A percentile compares a stretch with the other conserved stretches of the same genome.
phyloP scores from a whole-genome alignment of 176 grass and related monocot genomes.

The Bonia amplexicaulis region DNA sequence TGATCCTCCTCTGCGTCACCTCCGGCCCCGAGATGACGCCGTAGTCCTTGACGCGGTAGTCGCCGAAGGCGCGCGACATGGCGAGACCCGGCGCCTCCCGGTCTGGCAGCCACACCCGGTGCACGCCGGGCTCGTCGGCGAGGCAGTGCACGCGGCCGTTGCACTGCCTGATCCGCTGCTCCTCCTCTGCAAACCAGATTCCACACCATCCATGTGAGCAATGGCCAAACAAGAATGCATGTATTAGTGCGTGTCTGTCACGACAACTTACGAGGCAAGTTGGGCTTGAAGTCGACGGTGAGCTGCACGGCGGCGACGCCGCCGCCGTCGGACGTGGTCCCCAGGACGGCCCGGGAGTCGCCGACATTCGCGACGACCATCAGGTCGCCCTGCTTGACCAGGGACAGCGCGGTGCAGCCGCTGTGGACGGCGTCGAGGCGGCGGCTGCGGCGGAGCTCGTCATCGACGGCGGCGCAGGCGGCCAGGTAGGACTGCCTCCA shows the following conservation, averaged over 20 bases:
- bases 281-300: slow-evolving; percentile 82
- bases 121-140: slow-evolving; percentile 72
- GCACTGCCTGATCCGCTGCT: slow-evolving; percentile 67
- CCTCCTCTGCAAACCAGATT: slow-evolving; percentile 46
- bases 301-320: slow-evolving; percentile 64
- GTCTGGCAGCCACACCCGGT: slow-evolving; percentile 70
- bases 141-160: slow-evolving; percentile 65
- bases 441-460: slow-evolving; percentile 53
- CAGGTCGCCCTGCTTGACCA: slow-evolving; percentile 77
- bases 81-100: slow-evolving; percentile 72
- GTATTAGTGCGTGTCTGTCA: not conserved
- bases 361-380: slow-evolving; percentile 82
- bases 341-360: slow-evolving; percentile 86
- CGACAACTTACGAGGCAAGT: slow-evolving; percentile 69
- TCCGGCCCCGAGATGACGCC: slow-evolving; percentile 85
- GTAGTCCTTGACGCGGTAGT: slow-evolving; percentile 72
- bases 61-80: slow-evolving; percentile 94
- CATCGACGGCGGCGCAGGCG: slow-evolving; percentile 59
- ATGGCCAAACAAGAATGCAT: not conserved
- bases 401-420: slow-evolving; percentile 68
- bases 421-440: slow-evolving; percentile 66
- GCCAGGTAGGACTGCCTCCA: slow-evolving; percentile 62
- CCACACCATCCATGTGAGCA: not conserved
- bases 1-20: slow-evolving; percentile 65
- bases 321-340: slow-evolving; percentile 41